Evolutionary conservation across 2,329 filamentous ascomycete species (phyloP).

Genomic region (Exophiala aquamarina): DNA sequence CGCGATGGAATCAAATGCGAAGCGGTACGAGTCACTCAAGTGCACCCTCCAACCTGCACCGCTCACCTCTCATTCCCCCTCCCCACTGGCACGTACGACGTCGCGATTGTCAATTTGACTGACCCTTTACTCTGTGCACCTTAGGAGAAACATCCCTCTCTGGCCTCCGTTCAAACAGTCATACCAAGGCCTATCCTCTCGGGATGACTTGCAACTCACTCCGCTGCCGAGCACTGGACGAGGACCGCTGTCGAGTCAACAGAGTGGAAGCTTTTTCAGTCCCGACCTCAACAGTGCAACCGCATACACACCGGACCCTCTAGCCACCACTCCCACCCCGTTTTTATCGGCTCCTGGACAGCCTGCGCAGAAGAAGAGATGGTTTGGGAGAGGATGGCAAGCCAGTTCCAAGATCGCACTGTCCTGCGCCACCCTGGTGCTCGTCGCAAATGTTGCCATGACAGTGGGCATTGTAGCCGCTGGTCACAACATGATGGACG

Average conservation of each 20-base stretch:
- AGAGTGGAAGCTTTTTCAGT: conserved; percentile 20
- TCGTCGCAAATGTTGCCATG: conserved; percentile 22
- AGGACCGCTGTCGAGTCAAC: conserved; percentile 14
- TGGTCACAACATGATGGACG: conserved; percentile 17
- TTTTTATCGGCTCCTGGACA: background rate
- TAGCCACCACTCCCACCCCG: conserved; percentile 15
- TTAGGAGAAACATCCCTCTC: conserved; percentile 20
- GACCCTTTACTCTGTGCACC: background rate
- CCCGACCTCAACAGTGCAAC: conserved; percentile 20
- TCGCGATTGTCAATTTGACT: conserved; percentile 8
- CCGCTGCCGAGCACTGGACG: conserved; percentile 17
- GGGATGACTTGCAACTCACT: conserved; percentile 22
- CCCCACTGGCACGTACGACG: background rate
- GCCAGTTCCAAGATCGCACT: conserved; percentile 24
- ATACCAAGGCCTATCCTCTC: conserved; percentile 24
- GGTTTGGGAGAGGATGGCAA: conserved; percentile 24
- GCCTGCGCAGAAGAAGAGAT: conserved; percentile 6
- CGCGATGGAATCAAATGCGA: conserved; percentile 18
- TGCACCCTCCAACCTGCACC: too few relatives aligned
- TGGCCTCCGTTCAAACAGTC: conserved; percentile 25
- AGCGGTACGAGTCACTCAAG: conserved; percentile 21
- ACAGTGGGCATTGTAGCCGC: conserved; percentile 19
- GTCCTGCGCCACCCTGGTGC: conserved; percentile 17
- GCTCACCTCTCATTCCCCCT: too few relatives aligned
- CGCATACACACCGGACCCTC: conserved; percentile 22